These are phyloP conservation scores for Deinandra increscens DNA, from an alignment of 129 eudicot species.

Conservation along the genomic window DNA sequence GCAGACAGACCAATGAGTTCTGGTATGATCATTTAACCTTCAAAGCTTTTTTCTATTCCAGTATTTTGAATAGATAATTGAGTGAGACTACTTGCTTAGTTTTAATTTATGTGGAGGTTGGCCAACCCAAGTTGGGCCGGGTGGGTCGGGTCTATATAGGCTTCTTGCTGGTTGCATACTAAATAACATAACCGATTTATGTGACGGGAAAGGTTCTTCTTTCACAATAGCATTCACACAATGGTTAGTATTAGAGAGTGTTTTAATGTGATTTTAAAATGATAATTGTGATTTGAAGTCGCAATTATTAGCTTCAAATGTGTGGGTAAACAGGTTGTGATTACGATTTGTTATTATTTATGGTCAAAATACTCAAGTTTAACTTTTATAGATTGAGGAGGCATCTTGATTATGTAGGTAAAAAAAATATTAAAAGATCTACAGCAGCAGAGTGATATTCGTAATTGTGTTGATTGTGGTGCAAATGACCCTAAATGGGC, in stretches of 20 bases:
- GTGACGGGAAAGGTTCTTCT: not conserved
- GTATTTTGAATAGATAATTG: not conserved
- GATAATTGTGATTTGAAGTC: not conserved
- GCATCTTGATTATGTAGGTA: conserved; percentile 43
- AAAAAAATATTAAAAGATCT: conserved; percentile 79
- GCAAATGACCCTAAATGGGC: conserved; percentile 98
- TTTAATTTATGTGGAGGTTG: no score
- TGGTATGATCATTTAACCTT: conserved; percentile 37
- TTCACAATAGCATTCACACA: not conserved
- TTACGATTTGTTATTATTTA: not conserved
- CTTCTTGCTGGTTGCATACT: not conserved
- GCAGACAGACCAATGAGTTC: conserved; percentile 59
- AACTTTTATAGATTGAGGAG: not conserved
- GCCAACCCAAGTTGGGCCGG: no score
- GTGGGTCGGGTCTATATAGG: no score
- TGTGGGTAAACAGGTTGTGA: not conserved
- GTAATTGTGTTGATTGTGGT: conserved; percentile 83
- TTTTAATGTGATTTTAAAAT: not conserved
- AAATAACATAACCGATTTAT: not conserved
- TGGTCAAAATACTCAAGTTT: not conserved
- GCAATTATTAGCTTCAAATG: not conserved
- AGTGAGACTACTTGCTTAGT: not conserved
- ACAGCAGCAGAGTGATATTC: conserved; percentile 72
- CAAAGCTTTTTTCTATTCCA: not conserved
- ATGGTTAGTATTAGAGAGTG: not conserved